phyloP scores from a whole-genome alignment of 805 yeast species.

The Metschnikowia shivogae region DNA sequence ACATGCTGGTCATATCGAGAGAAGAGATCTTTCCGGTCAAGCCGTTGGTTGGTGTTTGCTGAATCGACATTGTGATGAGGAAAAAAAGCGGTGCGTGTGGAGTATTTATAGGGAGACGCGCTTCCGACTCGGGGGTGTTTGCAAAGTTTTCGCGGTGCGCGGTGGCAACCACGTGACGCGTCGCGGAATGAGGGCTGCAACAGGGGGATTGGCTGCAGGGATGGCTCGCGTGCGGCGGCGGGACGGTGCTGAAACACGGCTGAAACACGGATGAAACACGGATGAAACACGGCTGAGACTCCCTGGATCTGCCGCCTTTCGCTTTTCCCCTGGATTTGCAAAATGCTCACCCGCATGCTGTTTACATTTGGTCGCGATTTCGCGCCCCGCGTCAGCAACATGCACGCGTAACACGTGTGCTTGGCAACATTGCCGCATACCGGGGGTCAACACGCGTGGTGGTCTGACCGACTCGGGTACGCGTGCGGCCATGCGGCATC shows the following conservation, averaged over 20 bases:
- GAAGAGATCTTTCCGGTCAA: slow-evolving; percentile 42
- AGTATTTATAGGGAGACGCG: slow-evolving; percentile 11
- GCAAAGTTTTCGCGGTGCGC: slow-evolving; percentile 8
- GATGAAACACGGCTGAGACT: background rate
- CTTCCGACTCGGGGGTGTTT: slow-evolving; percentile 14
- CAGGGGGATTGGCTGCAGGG: too few species aligned
- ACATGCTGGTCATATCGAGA: slow-evolving; percentile 32
- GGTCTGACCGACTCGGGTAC: too few species aligned
- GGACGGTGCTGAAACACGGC: background rate
- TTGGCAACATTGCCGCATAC: too few species aligned
- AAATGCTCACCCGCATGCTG: too few species aligned
- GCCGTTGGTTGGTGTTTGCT: slow-evolving; percentile 48
- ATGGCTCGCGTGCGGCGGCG: too few species aligned
- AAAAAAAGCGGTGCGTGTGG: slow-evolving; percentile 1
- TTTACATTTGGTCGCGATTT: too few species aligned
- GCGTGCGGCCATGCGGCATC: too few species aligned
- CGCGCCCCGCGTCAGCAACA: too few species aligned
- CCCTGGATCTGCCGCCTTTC: background rate
- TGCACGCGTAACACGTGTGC: too few species aligned
- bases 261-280: background rate
- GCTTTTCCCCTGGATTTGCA: too few species aligned
- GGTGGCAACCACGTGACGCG: slow-evolving; percentile 5
- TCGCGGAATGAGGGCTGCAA: background rate
- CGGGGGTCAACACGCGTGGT: too few species aligned
- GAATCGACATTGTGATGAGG: slow-evolving; percentile 13